Evolutionary conservation across 2,329 filamentous ascomycete genomes (phyloP), one percentile per base, ranked within the genome.

Genomic region (Alternaria ethzedia): DNA sequence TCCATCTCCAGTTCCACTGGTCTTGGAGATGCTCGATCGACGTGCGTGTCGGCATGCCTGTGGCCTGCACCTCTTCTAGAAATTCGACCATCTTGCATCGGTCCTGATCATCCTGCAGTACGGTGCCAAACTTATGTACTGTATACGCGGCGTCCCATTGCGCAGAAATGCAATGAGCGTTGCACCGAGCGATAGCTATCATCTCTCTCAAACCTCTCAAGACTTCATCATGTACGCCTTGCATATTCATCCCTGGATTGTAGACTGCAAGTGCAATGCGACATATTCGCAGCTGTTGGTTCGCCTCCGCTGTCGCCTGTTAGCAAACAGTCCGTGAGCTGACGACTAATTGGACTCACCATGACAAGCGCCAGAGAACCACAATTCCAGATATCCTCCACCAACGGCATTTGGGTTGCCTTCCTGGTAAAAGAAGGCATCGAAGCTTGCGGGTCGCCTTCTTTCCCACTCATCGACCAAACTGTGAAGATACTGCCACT

Each of bases 381-480:
- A 71, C n/a, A 73, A 17, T 23, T 72, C 66, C 20, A 68, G 69
- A 21, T 45, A 64, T 20, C 61, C 61, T 11, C 44, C 46, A 21
- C 44, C 46, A 21, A 46, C 23, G 10, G 20, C 26, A 15, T 57
- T 21, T 26, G 12, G 11, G 23, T 64, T 54, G 2, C 59, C 57
- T 26, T 62, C 59, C 13, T 58, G 66, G 30, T 64, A 66, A 32
- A 66, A 70, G 49, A 68, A 63, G 10, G 66, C 61, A 25, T 70
- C 49, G 51, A 71, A 70, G 30, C 61, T 64, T 13, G 43, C 36
- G 2, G 69, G 70, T 11, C 69, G 58, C 21, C 56, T 56, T 9
- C 30, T 50, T 46, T 73, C 66, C 69, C 70, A 73, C n/a, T 67
- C 64, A 20, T 71, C 60, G 20, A 71, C 64, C n/a, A 66, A 41